Base-by-base conservation (phyloP, 495 filamentous ascomycete species). In the Ramalina peruviana region DNA sequence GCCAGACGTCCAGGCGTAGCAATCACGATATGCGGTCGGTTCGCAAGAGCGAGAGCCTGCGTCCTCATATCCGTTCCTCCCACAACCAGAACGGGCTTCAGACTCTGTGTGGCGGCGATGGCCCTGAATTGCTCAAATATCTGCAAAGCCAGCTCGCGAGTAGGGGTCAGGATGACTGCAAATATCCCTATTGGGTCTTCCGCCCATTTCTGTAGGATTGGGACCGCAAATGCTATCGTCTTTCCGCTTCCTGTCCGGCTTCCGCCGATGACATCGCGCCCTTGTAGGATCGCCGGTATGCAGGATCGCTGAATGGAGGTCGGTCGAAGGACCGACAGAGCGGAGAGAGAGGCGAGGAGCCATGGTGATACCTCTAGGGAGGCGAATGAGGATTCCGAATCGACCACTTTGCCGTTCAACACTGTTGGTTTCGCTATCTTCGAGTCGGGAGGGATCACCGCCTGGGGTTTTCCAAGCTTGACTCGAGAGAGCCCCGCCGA, bases 201-300 rank as follows among this genome's bases (percentile, higher is more conserved):
- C 3, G 92, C 80, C 92, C 89, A 97, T 65, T 80, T 80, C 60
- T 96, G 90, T 45, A 97, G 68, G 43, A 98, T 92, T 15, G 92
- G 92, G 9, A 85, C 86, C 12, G 89, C 81, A 67, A 98, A 98
- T 33, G 92, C 89, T 39, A 95, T 80, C n/a, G 92, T 98, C 70
- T 98, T 98, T 62, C 92, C 92, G n/a, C 90, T 95, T 67, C 92
- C 92, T 3, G 92, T 98, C 49, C 85, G 74, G 57, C 86, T 94
- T 16, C 88, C 87, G 56, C 93, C 92, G 56, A 98, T 94, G 56
- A 88, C 94, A 65, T 97, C 87, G 54, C 82, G 75, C 4, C 92
- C 92, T 60, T 86, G 80, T 47, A 98, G 62, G 40, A 97, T 94
- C 57, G 84, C 81, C 17, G 86, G 87, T 59, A 98, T 96, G 65